phyloP scores from a whole-genome alignment of 148 eudicot genomes.

The Camellia granthamiana region DNA sequence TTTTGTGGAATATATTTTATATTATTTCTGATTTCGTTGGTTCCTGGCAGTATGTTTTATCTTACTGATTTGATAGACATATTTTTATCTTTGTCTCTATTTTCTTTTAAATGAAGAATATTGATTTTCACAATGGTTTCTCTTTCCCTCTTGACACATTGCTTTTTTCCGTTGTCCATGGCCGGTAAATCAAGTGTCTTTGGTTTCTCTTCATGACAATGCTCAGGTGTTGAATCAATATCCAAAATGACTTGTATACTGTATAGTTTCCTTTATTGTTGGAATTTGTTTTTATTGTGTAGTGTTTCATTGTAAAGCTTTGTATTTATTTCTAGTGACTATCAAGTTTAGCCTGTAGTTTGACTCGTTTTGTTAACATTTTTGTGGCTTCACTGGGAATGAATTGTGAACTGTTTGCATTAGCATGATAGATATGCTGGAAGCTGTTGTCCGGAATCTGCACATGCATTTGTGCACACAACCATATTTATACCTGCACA shows the following conservation, averaged over 20 bases:
- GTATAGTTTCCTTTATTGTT: neutral
- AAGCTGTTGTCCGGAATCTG: constrained; percentile 41
- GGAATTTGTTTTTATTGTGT: neutral
- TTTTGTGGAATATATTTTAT: neutral
- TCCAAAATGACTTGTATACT: neutral
- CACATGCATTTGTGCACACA: neutral
- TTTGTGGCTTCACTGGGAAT: neutral
- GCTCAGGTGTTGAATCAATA: neutral
- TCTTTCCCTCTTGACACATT: neutral
- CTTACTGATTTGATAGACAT: neutral
- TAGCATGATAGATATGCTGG: constrained; percentile 20
- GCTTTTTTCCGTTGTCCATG: neutral
- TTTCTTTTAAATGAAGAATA: neutral
- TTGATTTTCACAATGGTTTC: neutral
- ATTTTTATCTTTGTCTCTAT: neutral
- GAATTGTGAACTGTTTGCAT: neutral
- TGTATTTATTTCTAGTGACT: neutral
- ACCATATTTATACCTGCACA: constrained; percentile 18
- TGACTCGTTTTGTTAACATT: neutral
- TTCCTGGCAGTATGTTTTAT: neutral
- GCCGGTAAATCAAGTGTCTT: neutral
- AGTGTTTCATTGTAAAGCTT: neutral
- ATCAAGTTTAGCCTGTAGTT: neutral
- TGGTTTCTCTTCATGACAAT: neutral
- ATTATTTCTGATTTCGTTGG: neutral